phyloP scores from a whole-genome alignment of 148 eudicot species.

The Hydrangea macrophylla region DNA sequence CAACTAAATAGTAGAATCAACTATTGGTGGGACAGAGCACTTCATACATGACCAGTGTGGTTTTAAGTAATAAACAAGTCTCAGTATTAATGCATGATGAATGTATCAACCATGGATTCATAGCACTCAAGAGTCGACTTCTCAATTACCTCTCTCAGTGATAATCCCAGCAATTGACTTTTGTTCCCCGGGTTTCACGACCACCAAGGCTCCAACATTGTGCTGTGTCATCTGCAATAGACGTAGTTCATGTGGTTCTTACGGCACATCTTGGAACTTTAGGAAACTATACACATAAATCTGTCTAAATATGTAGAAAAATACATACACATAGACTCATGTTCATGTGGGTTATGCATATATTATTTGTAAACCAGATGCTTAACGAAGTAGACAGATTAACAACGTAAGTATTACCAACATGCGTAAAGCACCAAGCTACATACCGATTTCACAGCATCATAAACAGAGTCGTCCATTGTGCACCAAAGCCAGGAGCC shows the following conservation, averaged over 20 bases:
- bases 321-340: not conserved
- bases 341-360: not conserved
- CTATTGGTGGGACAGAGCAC: not conserved
- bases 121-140: no score
- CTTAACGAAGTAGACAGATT: not conserved
- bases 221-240: constrained; percentile 86
- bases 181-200: constrained; percentile 84
- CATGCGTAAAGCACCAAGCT: not conserved
- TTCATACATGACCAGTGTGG: not conserved
- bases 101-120: no score
- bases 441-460: constrained; percentile 93
- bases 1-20: not conserved
- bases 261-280: no score
- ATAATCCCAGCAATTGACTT: constrained; percentile 89
- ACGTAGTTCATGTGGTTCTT: constrained; percentile 1
- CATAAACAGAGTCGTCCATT: constrained; percentile 86
- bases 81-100: not conserved
- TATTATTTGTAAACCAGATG: no score
- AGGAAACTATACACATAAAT: not conserved
- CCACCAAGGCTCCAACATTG: constrained; percentile 97
- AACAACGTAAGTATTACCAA: not conserved
- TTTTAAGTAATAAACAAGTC: not conserved
- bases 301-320: not conserved
- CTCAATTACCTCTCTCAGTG: constrained; percentile 78
- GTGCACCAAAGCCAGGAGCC: constrained; percentile 99